Evolutionary conservation across 2,329 filamentous ascomycete genomes (phyloP), one percentile per base, ranked within the genome.

Genomic region (Stagonosporopsis rhizophila): DNA sequence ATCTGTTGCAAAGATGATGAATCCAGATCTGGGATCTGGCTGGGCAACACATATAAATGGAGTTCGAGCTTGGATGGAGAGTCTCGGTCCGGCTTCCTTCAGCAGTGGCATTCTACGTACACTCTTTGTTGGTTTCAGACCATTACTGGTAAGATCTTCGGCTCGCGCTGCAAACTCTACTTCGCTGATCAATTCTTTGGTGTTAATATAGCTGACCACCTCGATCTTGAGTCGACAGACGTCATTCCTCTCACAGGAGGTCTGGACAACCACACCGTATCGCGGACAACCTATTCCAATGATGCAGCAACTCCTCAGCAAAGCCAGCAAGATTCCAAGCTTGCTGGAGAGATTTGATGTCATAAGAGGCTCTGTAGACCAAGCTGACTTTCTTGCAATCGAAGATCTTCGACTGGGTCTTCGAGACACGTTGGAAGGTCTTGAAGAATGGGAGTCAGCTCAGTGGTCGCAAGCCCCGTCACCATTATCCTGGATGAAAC

Each of bases 121-220:
- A 17, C 44, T 46, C 8, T 46, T 37, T 11, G 32, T 46, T n/a
- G 44, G 44, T 23, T 37, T 46, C 20, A 35, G 42, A 25, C 42
- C 42, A 8, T 17, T 45, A 1, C 15, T 45, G 42, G 42, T 45
- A 15, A n/a, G 30, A 9, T 12, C 4, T 11, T 22, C n/a, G 6
- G 37, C 17, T 22, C 11, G 1, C 2, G 9, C 6, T 22, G 5
- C 17, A 25, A 39, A 12, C 6, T 14, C 15, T 15, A 22, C 17
- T 8, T 39, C 37, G 37, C 37, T 20, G 7, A 23, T 22, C 19
- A 22, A 6, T 35, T 35, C 4, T 19, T 11, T 35, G 32, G 4
- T 17, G 4, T 17, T 17, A 4, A 17, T 17, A 4, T 35, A 45
- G 42, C n/a, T 45, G 11, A 35, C 20, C 4, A 35, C 12, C 7